Base-by-base conservation (phyloP, 1,284 basidiomycete species). In the Trametes pubescens region DNA sequence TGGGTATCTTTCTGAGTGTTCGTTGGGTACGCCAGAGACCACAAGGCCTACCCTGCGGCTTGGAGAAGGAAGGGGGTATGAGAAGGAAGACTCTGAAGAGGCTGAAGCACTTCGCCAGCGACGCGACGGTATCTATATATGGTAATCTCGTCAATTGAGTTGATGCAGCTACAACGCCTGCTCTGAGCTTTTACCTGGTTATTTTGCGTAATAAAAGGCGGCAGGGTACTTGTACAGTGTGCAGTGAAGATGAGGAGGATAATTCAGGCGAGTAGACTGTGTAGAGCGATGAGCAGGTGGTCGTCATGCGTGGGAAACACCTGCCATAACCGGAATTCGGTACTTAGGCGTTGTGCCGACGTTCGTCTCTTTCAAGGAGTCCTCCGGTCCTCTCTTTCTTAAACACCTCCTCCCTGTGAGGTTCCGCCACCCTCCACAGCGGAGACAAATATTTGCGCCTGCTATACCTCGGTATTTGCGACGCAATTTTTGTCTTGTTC, bases 111-210 rank as follows among this genome's bases (percentile, higher is more conserved):
- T 65, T 52, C 64, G 67, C 65, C 64, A 66, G 62, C 61, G 59
- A 66, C 62, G 59, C 62, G 64, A 65, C 59, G 49, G 64, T 62
- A 59, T 52, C 64, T 64, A 64, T 59, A 68, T 62, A 64, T 58
- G 59, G 67, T n/a, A 62, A 21, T 32, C 22, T 38, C 51, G 61
- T 37, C 46, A 56, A 62, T 57, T 24, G 47, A 59, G 18, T 54
- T 62, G 47, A 53, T 57, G 37, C 38, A 24, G 44, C 44, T 34
- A 44, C 59, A 55, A 21, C 8, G n/a, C 35, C 34, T 11, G 29
- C 4, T 24, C n/a, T 18, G 18, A 14, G 22, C 7, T 8, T 16
- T 7, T 43, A 43, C 18, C 11, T n/a, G 40, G 2, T 3, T 18
- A 43, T 43, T n/a, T 7, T n/a, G 18, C 16, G 18, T 7, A 18